Evolutionary conservation across 83 land plant genomes (phyloP).

Genomic region (Thuja plicata): DNA sequence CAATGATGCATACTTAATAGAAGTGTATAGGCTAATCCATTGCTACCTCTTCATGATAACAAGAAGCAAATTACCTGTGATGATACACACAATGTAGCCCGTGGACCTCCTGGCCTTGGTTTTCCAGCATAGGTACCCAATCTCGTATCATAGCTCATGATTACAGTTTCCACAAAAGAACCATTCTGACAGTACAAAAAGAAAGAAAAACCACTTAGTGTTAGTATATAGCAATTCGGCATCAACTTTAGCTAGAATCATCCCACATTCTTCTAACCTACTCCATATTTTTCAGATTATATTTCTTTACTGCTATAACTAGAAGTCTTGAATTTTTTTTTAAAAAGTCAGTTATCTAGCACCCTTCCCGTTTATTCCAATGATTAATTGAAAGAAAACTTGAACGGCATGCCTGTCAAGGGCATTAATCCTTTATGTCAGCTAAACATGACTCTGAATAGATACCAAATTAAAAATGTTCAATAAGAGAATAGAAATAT

Average conservation of each 20-base stretch:
- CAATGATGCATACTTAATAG: not conserved
- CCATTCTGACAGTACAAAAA: conserved; percentile 63
- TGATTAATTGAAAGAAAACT: not conserved
- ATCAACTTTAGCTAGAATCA: conserved; percentile 1
- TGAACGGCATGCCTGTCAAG: not conserved
- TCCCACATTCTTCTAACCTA: not conserved
- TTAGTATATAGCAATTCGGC: not conserved
- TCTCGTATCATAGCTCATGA: conserved; percentile 86
- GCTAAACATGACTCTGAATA: not conserved
- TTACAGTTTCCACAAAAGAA: conserved; percentile 78
- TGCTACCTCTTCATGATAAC: not conserved
- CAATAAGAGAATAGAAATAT: not conserved
- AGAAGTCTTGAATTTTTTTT: not conserved
- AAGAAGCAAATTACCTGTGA: conserved; percentile 70
- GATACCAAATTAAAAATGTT: not conserved
- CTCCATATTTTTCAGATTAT: not conserved
- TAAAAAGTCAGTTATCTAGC: not conserved
- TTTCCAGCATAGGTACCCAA: conserved; percentile 85
- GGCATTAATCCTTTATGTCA: not conserved
- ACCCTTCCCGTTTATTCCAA: not conserved
- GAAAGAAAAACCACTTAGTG: not conserved
- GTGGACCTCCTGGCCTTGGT: conserved; percentile 78
- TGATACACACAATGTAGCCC: conserved; percentile 93
- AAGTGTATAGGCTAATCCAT: not conserved
- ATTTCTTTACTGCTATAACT: not conserved